A percentile compares a stretch with the other conserved stretches of the same genome.
phyloP scores from a whole-genome alignment of 75 land plant species.

The Picea glauca region DNA sequence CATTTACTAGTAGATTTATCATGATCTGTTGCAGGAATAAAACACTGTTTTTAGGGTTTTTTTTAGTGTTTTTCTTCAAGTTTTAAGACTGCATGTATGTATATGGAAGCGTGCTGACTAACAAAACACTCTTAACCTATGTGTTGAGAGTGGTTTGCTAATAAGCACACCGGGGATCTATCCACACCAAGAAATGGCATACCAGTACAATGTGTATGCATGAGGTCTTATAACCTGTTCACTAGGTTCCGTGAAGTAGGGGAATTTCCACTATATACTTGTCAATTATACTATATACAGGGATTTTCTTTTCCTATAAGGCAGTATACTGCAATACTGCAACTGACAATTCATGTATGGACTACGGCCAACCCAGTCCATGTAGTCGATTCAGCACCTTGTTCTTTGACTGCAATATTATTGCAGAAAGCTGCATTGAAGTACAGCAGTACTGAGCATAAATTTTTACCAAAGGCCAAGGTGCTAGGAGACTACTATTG shows the following conservation, averaged over 20 bases:
- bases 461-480: too few relatives aligned
- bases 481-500: too few relatives aligned
- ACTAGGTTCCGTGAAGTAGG: constrained; percentile 12
- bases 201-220: not conserved
- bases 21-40: not conserved
- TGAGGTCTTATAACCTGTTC: not conserved
- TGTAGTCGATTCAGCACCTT: too few relatives aligned
- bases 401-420: too few relatives aligned
- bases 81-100: not conserved
- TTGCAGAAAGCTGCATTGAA: too few relatives aligned
- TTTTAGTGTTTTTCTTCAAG: not conserved
- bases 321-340: too few relatives aligned
- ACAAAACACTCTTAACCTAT: constrained; percentile 7
- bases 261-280: constrained; percentile 6
- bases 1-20: not conserved
- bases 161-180: not conserved
- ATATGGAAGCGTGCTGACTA: not conserved
- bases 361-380: too few relatives aligned
- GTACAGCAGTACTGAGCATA: too few relatives aligned
- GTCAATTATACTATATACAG: not conserved
- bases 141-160: constrained; percentile 9
- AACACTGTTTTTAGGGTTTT: not conserved
- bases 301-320: not conserved
- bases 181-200: not conserved
- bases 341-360: too few relatives aligned